Evolutionary conservation across 768 basidiomycete genomes (phyloP).

Genomic region (Dentipellis fragilis): DNA sequence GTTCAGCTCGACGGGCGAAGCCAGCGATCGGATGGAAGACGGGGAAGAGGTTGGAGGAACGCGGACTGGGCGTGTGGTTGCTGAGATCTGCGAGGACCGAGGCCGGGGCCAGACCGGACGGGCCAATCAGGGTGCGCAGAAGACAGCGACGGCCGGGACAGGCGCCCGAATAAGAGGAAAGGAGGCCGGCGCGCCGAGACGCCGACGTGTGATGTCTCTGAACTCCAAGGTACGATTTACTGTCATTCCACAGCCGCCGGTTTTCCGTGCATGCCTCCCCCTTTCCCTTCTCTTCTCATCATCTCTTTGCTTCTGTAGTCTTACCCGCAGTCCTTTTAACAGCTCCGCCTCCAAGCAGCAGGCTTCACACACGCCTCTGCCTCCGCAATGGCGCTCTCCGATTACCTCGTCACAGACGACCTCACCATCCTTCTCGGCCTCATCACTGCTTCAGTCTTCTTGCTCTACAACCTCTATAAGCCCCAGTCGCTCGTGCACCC

Average conservation of each 20-base stretch:
- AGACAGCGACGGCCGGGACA: neutral
- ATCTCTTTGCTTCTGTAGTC: neutral
- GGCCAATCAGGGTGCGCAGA: neutral
- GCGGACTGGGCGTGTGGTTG: neutral
- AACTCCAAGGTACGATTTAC: no score
- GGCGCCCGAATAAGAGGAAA: neutral
- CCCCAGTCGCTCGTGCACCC: constrained; percentile 86
- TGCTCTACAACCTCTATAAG: constrained; percentile 69
- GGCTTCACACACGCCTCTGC: neutral
- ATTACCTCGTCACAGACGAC: constrained; percentile 69
- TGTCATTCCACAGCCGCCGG: no score
- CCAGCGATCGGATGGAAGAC: no score
- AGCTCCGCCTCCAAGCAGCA: neutral
- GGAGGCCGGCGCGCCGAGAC: neutral
- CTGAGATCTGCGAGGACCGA: neutral
- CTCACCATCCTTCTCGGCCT: constrained; percentile 68
- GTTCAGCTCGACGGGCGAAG: no score
- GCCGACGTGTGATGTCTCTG: no score
- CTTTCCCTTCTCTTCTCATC: neutral
- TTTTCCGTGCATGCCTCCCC: no score
- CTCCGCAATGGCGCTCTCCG: constrained; percentile 30
- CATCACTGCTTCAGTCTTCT: constrained; percentile 65
- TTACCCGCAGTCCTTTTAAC: neutral
- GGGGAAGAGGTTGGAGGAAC: no score
- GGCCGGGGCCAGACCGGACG: neutral